These are phyloP conservation scores for Pseudogymnoascus sp. DNA, from an alignment of 2,329 filamentous ascomycete species.

Conservation along the genomic window DNA sequence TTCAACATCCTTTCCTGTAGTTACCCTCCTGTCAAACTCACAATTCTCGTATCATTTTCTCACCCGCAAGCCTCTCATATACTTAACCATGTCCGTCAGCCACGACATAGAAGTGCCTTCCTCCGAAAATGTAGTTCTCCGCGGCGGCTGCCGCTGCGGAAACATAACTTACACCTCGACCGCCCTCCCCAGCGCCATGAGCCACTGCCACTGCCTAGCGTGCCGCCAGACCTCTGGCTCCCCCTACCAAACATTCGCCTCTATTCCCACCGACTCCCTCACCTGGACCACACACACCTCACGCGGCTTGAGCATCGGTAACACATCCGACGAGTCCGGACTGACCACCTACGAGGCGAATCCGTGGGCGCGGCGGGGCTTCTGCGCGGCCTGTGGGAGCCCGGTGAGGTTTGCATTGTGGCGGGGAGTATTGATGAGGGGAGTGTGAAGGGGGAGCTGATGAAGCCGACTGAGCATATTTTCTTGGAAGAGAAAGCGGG, in stretches of 20 bases:
- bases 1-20: not conserved
- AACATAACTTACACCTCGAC: slow-evolving; percentile 34
- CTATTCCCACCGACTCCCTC: slow-evolving; percentile 29
- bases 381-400: slow-evolving; percentile 38
- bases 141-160: slow-evolving; percentile 37
- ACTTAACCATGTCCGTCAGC: not conserved
- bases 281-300: slow-evolving; percentile 25
- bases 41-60: not conserved
- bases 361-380: slow-evolving; percentile 31
- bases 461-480: slow-evolving; percentile 33
- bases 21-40: not conserved
- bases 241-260: slow-evolving; percentile 35
- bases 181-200: slow-evolving; percentile 28
- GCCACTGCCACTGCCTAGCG: slow-evolving; percentile 39
- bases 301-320: not conserved
- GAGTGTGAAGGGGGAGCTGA: slow-evolving; percentile 27
- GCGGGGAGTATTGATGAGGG: slow-evolving; percentile 35
- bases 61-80: not conserved
- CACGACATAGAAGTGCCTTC: not conserved
- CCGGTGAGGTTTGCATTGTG: slow-evolving; percentile 37
- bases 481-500: slow-evolving; percentile 34
- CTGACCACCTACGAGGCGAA: slow-evolving; percentile 30
- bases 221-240: slow-evolving; percentile 41
- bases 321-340: slow-evolving; percentile 9
- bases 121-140: slow-evolving; percentile 20